Evolutionary conservation across 2,329 filamentous ascomycete species (phyloP), one percentile per base, ranked within the genome.

Genomic region (Zasmidium angulare): DNA sequence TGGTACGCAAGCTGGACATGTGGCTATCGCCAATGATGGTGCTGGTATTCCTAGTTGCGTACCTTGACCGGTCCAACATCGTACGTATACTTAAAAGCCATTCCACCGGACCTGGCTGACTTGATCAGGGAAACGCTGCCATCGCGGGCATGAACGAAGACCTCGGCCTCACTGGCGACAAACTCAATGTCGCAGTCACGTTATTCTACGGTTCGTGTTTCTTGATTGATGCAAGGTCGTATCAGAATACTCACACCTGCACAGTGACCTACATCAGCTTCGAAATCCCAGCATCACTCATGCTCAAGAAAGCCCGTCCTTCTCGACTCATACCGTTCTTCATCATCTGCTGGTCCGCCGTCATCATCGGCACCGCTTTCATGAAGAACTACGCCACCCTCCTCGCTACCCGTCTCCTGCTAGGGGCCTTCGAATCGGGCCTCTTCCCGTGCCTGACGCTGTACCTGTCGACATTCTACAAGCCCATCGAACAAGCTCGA

Each of bases 21-120:
- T 75, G 75, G 2, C 78, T 83, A 53, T 76, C 78, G 3, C 81
- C 81, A 0, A 78, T 84, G 57, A 80, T 85, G 59, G 83, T 83
- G 77, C 69, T 83, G 50, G 76, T 84, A 3, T 86, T 84, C 61
- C 67, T 86, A 19, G 76, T 78, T 3, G 82, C 79, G 60, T 84
- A 82, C 64, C 73, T 84, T 46, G 84, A 86, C 46, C 62, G 68
- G 70, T 79, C 80, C 47, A 82, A 83, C 65, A 79, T 80, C 61
- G 55, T 58, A 52, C 46, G 76, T 7, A 14, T 14, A 17, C n/a
- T 17, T 43, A 3, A 4, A 43, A 17, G 6, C 36, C 14, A 43
- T 43, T 3, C n/a, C n/a, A 17, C 9, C 6, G 36, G n/a, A n/a
- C 36, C 9, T 17, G 14, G n/a, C 36, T 43, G n/a, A 43, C 26